These are phyloP conservation scores for Debaryomycetaceae sp. DNA, from an alignment of 1,139 yeast genomes.

Conservation along the genomic window DNA sequence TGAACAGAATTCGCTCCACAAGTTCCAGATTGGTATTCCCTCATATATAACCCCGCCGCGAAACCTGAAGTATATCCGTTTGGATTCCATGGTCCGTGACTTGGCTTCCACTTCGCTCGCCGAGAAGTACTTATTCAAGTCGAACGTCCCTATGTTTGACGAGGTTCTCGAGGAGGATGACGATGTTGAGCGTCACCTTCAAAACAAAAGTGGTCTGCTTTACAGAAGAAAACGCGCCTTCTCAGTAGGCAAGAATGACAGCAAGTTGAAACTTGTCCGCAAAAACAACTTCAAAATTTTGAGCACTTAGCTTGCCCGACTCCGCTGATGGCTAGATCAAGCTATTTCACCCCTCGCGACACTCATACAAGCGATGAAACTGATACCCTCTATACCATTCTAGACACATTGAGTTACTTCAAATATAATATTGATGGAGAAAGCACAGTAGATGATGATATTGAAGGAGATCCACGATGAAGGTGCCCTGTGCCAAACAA, in stretches of 20 bases:
- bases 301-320: slow-evolving; percentile 12
- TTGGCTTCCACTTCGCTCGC: slow-evolving; percentile 9
- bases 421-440: no score
- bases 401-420: no score
- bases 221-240: slow-evolving; percentile 29
- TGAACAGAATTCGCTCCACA: slow-evolving; percentile 33
- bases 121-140: slow-evolving; percentile 23
- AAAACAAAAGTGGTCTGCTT: slow-evolving; percentile 16
- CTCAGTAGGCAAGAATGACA: slow-evolving; percentile 38
- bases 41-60: slow-evolving; percentile 34
- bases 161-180: slow-evolving; percentile 18
- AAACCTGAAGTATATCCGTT: slow-evolving; percentile 10
- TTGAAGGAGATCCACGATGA: no score
- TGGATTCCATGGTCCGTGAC: slow-evolving; percentile 3
- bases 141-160: slow-evolving; percentile 12
- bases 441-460: no score
- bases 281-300: slow-evolving; percentile 26
- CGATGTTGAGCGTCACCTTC: slow-evolving; percentile 23
- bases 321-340: no score
- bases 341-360: background rate
- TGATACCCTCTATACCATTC: no score
- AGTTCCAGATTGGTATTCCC: slow-evolving; percentile 25
- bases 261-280: slow-evolving; percentile 30
- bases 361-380: no score
- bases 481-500: no score